Conservation (phyloP, 2,329 filamentous ascomycete genomes). For the Chaetomium strumarium region DNA sequence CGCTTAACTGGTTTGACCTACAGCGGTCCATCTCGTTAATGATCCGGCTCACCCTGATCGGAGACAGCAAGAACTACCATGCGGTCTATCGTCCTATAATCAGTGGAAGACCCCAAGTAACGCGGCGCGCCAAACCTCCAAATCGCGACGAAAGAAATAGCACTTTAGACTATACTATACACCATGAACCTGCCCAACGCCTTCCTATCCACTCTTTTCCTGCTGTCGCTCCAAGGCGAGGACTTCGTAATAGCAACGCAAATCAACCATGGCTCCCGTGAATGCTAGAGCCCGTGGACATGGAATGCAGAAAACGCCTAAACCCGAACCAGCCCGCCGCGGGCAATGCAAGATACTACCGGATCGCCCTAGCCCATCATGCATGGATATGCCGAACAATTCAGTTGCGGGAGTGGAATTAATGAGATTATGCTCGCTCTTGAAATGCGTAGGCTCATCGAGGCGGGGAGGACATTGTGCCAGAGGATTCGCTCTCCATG, state of each 20-base stretch:
- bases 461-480: constrained; percentile 50
- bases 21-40: too few relatives aligned
- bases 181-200: constrained; percentile 1
- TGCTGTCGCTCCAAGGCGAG: neutral
- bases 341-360: constrained; percentile 11
- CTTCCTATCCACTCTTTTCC: neutral
- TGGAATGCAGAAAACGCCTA: constrained; percentile 7
- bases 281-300: constrained; percentile 1
- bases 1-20: too few relatives aligned
- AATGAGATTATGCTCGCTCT: neutral
- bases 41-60: too few relatives aligned
- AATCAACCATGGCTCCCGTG: neutral
- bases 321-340: constrained; percentile 8
- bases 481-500: constrained; percentile 51
- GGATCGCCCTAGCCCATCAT: constrained; percentile 5
- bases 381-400: constrained; percentile 1
- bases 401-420: neutral
- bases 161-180: constrained; percentile 7
- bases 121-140: neutral
- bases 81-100: neutral
- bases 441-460: constrained; percentile 8
- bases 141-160: neutral
- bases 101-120: neutral
- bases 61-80: neutral
- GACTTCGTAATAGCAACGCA: neutral